Base-by-base conservation (phyloP, 2,329 filamentous ascomycete species). In the Phialophora tarda region DNA sequence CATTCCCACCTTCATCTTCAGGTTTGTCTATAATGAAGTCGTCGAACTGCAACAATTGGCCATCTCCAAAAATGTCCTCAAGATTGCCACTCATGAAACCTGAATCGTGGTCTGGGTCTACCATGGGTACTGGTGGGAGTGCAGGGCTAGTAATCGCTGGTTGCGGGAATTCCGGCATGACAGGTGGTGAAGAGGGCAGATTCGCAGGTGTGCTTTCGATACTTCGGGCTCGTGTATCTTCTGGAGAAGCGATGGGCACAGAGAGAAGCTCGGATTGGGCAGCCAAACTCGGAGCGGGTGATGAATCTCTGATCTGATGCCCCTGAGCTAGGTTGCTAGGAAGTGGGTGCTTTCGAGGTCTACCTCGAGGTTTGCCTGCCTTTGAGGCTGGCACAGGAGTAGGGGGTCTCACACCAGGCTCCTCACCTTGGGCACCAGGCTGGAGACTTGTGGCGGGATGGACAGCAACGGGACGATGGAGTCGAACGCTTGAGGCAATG, bases 111-210 rank as follows among this genome's bases (percentile, higher is more conserved):
- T 80, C 72, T 75, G 79, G 74, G 7, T 83, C 83, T 69, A 89
- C 83, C 69, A 89, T 83, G 5, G 17, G 17, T 56, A 69, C 50
- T 4, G 69, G 84, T 60, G 88, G 87, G 58, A 93, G 83, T 51
- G 88, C 84, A 1, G 94, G 95, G 75, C 94, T 98, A 1, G 93
- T 97, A 28, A 89, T 87, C 14, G 66, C 60, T 53, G 66, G 34
- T 30, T 67, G 61, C 44, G 59, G 50, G 14, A 83, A 82, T 44
- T 85, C 85, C 70, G 87, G 85, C 69, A 93, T 88, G 1, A 96
- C 84, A 0, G 95, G 95, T 14, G 94, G 94, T 3, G 94, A 98
- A 0, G 95, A 98, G 1, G 91, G 91, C 72, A 98, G 92, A 62
- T 92, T 91, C 57, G 88, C 88, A 3, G 92, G 90, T 60, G 92